Percentiles rank a stretch among this genome's conserved stretches.
phyloP scores from a whole-genome alignment of 805 yeast species.

The Suhomyces emberorum region DNA sequence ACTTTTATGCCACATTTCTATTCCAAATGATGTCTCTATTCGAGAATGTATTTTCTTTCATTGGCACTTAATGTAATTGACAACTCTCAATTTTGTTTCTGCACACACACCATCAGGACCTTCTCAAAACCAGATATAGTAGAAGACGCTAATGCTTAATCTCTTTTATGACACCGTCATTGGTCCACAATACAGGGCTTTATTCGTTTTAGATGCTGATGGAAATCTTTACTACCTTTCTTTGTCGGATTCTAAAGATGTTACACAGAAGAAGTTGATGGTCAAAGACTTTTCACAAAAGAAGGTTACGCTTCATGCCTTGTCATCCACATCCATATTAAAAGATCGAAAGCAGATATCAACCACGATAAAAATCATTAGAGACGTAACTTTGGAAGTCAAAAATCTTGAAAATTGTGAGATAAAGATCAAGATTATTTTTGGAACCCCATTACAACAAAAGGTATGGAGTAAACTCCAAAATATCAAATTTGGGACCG shows the following conservation, averaged over 20 bases:
- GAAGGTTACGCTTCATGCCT: slow-evolving; percentile 1
- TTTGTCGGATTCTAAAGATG: slow-evolving; percentile 11
- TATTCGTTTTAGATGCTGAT: slow-evolving; percentile 13
- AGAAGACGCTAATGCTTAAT: slow-evolving; percentile 1
- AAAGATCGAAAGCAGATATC: not conserved
- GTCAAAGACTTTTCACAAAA: slow-evolving; percentile 12
- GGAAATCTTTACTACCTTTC: slow-evolving; percentile 21
- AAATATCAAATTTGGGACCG: slow-evolving; percentile 25
- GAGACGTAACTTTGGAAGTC: slow-evolving; percentile 11
- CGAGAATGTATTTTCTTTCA: too few relatives aligned
- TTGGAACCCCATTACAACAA: slow-evolving; percentile 39
- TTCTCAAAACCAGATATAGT: not conserved
- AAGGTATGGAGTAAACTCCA: slow-evolving; percentile 33
- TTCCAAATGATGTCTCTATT: too few relatives aligned
- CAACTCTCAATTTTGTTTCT: too few relatives aligned
- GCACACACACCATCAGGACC: too few relatives aligned
- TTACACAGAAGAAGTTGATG: slow-evolving; percentile 6
- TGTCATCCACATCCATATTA: not conserved
- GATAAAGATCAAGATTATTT: slow-evolving; percentile 25
- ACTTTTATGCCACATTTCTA: not conserved
- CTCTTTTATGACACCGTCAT: slow-evolving; percentile 13
- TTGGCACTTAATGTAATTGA: too few relatives aligned
- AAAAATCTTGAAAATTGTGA: slow-evolving; percentile 1
- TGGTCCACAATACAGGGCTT: slow-evolving; percentile 8
- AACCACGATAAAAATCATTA: slow-evolving; percentile 10